These are phyloP conservation scores for Kodamaea restingae DNA, from an alignment of 805 yeast genomes.

Conservation along the genomic window DNA sequence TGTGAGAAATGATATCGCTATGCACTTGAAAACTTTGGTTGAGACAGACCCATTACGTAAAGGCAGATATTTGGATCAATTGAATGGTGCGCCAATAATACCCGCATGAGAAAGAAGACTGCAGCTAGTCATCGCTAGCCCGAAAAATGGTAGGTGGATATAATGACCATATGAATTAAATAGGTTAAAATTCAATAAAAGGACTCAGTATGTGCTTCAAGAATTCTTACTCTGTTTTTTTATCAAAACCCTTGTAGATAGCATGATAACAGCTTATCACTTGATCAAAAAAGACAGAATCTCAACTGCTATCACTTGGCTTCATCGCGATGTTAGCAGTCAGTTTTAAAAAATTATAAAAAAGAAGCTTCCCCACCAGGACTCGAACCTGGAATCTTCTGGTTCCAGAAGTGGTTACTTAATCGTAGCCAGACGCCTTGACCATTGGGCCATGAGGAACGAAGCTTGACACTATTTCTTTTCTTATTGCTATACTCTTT, in stretches of 20 bases:
- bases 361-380: slow-evolving; percentile 46
- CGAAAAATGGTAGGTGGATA: too few relatives aligned
- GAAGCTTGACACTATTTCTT: slow-evolving; percentile 14
- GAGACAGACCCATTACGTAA: slow-evolving; percentile 62
- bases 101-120: too few relatives aligned
- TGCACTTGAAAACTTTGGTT: slow-evolving; percentile 40
- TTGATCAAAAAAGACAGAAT: too few relatives aligned
- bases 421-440: slow-evolving; percentile 71
- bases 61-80: slow-evolving; percentile 51
- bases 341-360: slow-evolving; percentile 2
- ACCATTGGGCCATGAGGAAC: slow-evolving; percentile 76
- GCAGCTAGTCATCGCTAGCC: too few relatives aligned
- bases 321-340: too few relatives aligned
- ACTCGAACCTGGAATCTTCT: slow-evolving; percentile 51
- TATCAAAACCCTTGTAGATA: too few relatives aligned
- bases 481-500: neutral
- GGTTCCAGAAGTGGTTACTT: slow-evolving; percentile 46
- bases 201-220: too few relatives aligned
- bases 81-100: slow-evolving; percentile 12
- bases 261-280: too few relatives aligned
- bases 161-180: too few relatives aligned
- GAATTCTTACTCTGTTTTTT: too few relatives aligned
- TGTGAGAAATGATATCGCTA: slow-evolving; percentile 25
- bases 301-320: too few relatives aligned
- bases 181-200: too few relatives aligned